Percentiles rank a stretch among this genome's conserved stretches.
Conservation (phyloP, 768 basidiomycete species). For the Xerocomellus dryophilus region DNA sequence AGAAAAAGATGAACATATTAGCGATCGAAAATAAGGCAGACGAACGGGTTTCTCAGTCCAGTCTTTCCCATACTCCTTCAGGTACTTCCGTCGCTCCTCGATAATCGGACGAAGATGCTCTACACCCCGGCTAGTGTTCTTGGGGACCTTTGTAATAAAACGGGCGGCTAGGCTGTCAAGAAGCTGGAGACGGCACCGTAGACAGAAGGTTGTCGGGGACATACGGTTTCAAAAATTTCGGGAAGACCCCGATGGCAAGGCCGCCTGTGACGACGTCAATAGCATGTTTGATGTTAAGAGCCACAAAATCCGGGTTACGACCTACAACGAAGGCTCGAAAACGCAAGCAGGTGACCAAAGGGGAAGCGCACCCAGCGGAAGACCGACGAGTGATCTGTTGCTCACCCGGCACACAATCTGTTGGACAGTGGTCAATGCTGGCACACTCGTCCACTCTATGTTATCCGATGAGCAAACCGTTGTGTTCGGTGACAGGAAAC, state of each 20-base stretch:
- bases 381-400: no score
- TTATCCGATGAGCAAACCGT: no score
- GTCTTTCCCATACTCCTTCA: slow-evolving; percentile 24
- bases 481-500: no score
- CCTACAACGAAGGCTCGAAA: no score
- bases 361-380: no score
- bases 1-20: not conserved
- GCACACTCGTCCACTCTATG: no score
- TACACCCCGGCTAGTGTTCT: slow-evolving; percentile 2
- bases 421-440: no score
- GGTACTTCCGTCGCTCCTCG: slow-evolving; percentile 23
- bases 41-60: slow-evolving; percentile 35
- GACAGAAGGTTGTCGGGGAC: not conserved
- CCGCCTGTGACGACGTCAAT: no score
- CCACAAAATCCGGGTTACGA: no score
- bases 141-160: slow-evolving; percentile 6
- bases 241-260: slow-evolving; percentile 28
- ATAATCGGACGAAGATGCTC: slow-evolving; percentile 28
- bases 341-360: no score
- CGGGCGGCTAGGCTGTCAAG: slow-evolving; percentile 16
- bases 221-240: slow-evolving; percentile 34
- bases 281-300: no score
- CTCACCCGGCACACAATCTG: no score
- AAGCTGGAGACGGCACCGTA: not conserved
- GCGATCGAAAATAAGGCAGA: not conserved